phyloP scores from a whole-genome alignment of 805 yeast genomes.

The Komagataella kurtzmanii region DNA sequence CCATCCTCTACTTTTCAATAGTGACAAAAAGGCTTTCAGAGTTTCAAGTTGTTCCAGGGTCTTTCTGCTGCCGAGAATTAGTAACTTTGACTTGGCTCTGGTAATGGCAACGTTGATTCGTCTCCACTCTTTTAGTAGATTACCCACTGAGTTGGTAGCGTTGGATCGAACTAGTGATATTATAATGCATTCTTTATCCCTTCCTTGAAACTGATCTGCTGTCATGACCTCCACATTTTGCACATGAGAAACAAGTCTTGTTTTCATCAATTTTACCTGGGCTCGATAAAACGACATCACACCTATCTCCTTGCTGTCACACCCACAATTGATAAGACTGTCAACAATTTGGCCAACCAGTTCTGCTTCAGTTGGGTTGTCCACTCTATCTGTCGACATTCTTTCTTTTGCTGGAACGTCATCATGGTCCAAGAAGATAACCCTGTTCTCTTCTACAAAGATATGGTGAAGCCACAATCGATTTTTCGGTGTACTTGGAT shows the following conservation, averaged over 20 bases:
- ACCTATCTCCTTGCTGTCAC: conserved; percentile 50
- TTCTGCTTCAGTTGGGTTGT: conserved; percentile 61
- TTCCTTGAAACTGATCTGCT: conserved; percentile 92
- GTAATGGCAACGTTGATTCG: conserved; percentile 92
- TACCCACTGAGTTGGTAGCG: conserved; percentile 51
- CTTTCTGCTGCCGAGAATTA: conserved; percentile 66
- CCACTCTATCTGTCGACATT: conserved; percentile 49
- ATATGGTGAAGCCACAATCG: conserved; percentile 43
- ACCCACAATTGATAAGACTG: conserved; percentile 46
- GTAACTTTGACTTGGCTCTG: conserved; percentile 71
- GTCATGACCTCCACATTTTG: conserved; percentile 65
- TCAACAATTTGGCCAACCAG: conserved; percentile 50
- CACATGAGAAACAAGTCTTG: conserved; percentile 13
- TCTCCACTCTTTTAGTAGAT: conserved; percentile 76
- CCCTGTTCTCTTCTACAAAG: conserved; percentile 42
- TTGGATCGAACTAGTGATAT: conserved; percentile 85
- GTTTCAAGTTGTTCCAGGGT: conserved; percentile 42
- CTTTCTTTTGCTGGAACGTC: conserved; percentile 43
- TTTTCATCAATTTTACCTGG: conserved; percentile 43
- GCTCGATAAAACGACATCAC: conserved; percentile 83
- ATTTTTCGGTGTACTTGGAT: background rate
- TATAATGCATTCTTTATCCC: conserved; percentile 86
- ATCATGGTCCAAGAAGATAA: conserved; percentile 76
- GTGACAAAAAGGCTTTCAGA: conserved; percentile 43
- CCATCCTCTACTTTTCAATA: conserved; percentile 52